Percentiles rank a stretch among this genome's conserved stretches.
These are phyloP conservation scores for Metschnikowia henanensis DNA, from an alignment of 805 yeast genomes.

Conservation along the genomic window DNA sequence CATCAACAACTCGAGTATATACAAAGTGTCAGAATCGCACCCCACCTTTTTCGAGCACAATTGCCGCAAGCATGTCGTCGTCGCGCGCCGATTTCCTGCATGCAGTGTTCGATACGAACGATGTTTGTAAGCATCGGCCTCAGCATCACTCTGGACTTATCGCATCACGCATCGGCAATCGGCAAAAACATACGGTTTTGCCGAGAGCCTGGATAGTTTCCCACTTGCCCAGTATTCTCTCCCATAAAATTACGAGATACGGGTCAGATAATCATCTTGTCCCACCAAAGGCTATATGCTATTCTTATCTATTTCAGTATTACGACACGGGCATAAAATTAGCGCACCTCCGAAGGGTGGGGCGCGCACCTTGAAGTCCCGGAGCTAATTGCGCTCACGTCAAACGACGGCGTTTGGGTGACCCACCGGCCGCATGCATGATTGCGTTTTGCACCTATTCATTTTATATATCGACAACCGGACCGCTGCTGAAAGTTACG, in stretches of 20 bases:
- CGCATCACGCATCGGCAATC: not conserved
- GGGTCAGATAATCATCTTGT: no score
- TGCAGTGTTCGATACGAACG: not conserved
- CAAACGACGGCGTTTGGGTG: not conserved
- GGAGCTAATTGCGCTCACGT: not conserved
- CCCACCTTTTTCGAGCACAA: constrained; percentile 5
- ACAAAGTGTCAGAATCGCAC: not conserved
- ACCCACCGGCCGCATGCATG: not conserved
- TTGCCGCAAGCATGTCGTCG: constrained; percentile 1
- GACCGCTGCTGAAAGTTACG: no score
- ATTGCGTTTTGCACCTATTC: not conserved
- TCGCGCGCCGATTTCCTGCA: no score
- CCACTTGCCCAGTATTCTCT: no score
- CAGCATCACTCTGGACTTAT: not conserved
- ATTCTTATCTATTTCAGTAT: no score
- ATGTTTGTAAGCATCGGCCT: not conserved
- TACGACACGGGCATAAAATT: no score
- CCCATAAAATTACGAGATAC: no score
- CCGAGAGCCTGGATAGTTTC: not conserved
- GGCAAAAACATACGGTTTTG: not conserved
- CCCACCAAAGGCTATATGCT: no score
- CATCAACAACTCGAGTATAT: no score
- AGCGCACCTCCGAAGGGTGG: no score
- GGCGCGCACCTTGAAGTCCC: not conserved
- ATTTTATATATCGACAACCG: not conserved